Percentiles rank a stretch among this genome's conserved stretches.
Evolutionary conservation across 345 rosid genomes (phyloP).

Genomic region (Eucalyptus marginata): DNA sequence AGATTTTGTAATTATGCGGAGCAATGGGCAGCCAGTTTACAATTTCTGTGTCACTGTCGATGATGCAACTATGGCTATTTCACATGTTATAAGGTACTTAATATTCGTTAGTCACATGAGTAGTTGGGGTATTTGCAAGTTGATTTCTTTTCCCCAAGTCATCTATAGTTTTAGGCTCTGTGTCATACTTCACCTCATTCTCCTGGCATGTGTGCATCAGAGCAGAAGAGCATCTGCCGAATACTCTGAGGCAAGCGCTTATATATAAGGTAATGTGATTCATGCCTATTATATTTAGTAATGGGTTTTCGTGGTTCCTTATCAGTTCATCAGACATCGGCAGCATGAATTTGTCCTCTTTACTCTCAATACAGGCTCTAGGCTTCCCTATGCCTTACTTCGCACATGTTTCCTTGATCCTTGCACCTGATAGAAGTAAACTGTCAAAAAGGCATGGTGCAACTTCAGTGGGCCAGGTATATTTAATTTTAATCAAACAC

Average conservation of each 20-base stretch:
- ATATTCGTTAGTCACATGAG: not conserved
- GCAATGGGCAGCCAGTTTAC: constrained; percentile 94
- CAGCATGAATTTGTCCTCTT: not conserved
- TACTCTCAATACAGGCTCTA: constrained; percentile 48
- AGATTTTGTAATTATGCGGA: constrained; percentile 91
- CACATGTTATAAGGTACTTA: constrained; percentile 84
- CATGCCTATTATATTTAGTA: not conserved
- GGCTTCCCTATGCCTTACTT: constrained; percentile 82
- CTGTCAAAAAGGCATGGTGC: constrained; percentile 94
- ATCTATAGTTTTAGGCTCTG: not conserved
- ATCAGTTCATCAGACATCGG: not conserved
- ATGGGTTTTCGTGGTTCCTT: not conserved
- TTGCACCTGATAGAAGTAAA: constrained; percentile 93
- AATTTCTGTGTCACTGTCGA: constrained; percentile 95
- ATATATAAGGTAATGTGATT: constrained; percentile 57
- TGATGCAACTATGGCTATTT: constrained; percentile 93
- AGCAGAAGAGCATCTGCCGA: constrained; percentile 96
- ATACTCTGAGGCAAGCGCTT: constrained; percentile 85
- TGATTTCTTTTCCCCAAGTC: not conserved
- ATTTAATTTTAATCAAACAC: not conserved
- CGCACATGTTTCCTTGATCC: constrained; percentile 90
- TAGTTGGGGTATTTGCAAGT: not conserved
- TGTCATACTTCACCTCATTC: not conserved
- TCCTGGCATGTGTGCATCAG: constrained; percentile 13
- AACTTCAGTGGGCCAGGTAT: constrained; percentile 93